These are phyloP conservation scores for Cucurbita argyrosperma DNA, from an alignment of 306 rosid genomes.

Conservation along the genomic window DNA sequence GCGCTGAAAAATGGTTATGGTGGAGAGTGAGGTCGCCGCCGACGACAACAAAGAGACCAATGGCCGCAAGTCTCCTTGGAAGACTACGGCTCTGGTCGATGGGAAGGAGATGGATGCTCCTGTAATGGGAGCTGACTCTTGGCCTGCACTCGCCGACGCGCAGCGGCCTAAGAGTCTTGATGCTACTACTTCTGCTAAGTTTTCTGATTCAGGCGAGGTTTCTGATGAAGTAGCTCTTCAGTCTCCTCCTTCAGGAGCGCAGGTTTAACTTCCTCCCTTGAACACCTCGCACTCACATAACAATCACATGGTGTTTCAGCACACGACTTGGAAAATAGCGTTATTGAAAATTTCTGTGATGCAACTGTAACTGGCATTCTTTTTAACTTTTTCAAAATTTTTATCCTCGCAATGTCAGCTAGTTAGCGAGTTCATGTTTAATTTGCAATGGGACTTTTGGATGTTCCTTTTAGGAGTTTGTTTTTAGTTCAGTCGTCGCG, in stretches of 20 bases:
- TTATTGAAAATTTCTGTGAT: not conserved
- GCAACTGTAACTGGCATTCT: not conserved
- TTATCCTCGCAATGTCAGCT: not conserved
- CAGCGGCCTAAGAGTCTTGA: slow-evolving; percentile 42
- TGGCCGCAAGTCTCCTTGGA: slow-evolving; percentile 83
- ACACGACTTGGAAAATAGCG: not conserved
- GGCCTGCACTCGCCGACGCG: slow-evolving; percentile 84
- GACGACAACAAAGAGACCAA: slow-evolving; percentile 32
- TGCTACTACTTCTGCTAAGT: slow-evolving; percentile 19
- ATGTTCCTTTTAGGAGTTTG: not conserved
- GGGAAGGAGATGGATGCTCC: slow-evolving; percentile 37
- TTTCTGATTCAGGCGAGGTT: slow-evolving; percentile 12
- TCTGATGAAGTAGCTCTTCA: slow-evolving; percentile 22
- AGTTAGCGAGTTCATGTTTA: not conserved
- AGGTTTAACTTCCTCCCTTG: slow-evolving; percentile 26
- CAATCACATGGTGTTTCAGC: not conserved
- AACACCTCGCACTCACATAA: not conserved
- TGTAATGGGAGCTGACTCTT: slow-evolving; percentile 53
- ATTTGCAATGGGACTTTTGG: not conserved
- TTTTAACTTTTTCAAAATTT: not conserved
- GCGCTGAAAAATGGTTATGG: slow-evolving; percentile 42
- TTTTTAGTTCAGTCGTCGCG: not conserved
- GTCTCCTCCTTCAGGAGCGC: slow-evolving; percentile 25
- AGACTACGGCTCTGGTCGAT: slow-evolving; percentile 30
- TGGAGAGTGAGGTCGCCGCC: slow-evolving; percentile 47